Base-by-base conservation (phyloP, 2,329 filamentous ascomycete species). In the Aspergillus udagawae region DNA sequence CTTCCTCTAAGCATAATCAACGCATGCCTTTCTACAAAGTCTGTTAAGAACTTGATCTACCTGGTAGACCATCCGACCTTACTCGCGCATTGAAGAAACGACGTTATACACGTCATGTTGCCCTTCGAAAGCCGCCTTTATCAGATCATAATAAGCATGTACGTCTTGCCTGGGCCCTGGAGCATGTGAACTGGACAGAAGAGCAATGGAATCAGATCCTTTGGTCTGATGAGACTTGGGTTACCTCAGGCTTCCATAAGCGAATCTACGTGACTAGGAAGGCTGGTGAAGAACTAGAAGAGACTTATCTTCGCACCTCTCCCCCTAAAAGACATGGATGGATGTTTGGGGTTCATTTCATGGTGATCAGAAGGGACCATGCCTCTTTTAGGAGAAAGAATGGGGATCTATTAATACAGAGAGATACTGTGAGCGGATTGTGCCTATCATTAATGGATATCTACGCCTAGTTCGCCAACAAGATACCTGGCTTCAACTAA, bases 21-120 rank as follows among this genome's bases (percentile, higher is more conserved):
- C 55, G 56, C 25, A 41, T 63, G 23, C 51, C 56, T 49, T 63
- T 57, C 41, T n/a, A 45, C 44, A 63, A 59, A 47, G 49, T 63
- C 12, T 53, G 62, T 53, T 3, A 59, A 52, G 58, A 60, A 38
- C 57, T 63, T 17, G 17, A 56, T 10, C 45, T 64, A 20, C 29
- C 52, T 44, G 42, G 59, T 1, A 41, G 44, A 7, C 38, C 32
- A 3, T 38, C 20, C 9, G 53, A 57, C 5, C 32, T 63, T 29
- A 6, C 58, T 52, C 50, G 55, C 32, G 51, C 53, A 3, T 52
- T 63, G 7, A 53, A 52, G 52, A 60, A 60, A 51, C 23, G 52
- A 62, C 60, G 56, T 23, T 64, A 62, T 64, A 32, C 48, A 17
- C 42, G 56, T 7, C 52, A 21, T 41, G 57, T 45, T 52, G 57